phyloP scores from a whole-genome alignment of 2,329 filamentous ascomycete species.

The Alternaria consortialis region DNA sequence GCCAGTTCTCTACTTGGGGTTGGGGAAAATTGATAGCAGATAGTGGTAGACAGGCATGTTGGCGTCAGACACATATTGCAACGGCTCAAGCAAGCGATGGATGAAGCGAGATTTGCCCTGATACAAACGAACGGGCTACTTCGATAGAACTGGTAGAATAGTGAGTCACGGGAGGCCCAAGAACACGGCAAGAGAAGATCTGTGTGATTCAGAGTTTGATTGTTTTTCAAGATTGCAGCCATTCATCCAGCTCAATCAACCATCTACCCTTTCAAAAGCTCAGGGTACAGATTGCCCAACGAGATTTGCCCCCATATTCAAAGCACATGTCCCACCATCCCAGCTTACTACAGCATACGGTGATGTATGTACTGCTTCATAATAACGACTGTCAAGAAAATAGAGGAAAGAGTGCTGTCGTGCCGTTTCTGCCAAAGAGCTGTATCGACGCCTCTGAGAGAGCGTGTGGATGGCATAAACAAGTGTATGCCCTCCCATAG shows the following conservation, averaged over 20 bases:
- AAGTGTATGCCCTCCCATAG: conserved; percentile 18
- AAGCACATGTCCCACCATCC: conserved; percentile 11
- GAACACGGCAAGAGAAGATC: neutral
- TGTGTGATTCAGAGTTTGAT: conserved; percentile 7
- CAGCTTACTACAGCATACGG: conserved; percentile 7
- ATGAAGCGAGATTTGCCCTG: conserved; percentile 8
- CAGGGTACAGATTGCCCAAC: conserved; percentile 15
- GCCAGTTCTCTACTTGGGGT: neutral
- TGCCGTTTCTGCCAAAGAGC: conserved; percentile 11
- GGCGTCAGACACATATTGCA: conserved; percentile 4
- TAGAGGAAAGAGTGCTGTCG: conserved; percentile 12
- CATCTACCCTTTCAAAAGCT: conserved; percentile 23
- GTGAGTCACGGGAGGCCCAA: neutral
- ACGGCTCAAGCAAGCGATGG: neutral
- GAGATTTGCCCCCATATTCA: conserved; percentile 18
- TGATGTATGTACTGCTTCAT: conserved; percentile 13
- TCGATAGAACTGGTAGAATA: neutral
- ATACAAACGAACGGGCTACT: neutral
- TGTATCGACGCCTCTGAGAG: conserved; percentile 10
- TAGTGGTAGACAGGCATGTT: conserved; percentile 8
- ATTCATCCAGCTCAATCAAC: conserved; percentile 22
- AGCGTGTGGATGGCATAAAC: conserved; percentile 15
- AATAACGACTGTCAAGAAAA: conserved; percentile 24
- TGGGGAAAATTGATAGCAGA: neutral
- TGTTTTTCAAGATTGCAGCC: conserved; percentile 25